Conservation (phyloP, 495 filamentous ascomycete genomes). For the Acidiella bohemica region DNA sequence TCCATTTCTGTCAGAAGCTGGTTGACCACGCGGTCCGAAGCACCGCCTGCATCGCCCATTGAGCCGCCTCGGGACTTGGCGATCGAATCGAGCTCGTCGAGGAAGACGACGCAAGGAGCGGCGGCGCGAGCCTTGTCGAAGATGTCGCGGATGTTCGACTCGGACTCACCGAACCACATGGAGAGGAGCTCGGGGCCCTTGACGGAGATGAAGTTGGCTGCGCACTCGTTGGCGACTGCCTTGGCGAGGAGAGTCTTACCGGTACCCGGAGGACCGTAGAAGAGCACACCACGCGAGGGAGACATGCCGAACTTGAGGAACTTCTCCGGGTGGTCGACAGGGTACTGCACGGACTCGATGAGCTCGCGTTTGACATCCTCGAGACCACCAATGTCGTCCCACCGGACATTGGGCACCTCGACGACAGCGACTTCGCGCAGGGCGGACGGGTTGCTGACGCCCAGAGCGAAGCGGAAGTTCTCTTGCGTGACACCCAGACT, state of each 20-base stretch:
- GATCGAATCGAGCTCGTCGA: conserved; percentile 97
- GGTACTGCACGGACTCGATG: conserved; percentile 97
- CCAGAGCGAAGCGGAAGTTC: conserved; percentile 97
- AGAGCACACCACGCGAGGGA: conserved; percentile 93
- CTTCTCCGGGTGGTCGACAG: conserved; percentile 97
- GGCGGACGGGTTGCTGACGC: conserved; percentile 95
- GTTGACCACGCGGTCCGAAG: conserved; percentile 98
- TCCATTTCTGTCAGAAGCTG: conserved; percentile 99
- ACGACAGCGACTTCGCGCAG: conserved; percentile 98
- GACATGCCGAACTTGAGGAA: conserved; percentile 99
- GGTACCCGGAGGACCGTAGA: conserved; percentile 97
- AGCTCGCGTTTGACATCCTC: conserved; percentile 99
- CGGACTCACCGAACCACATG: conserved; percentile 99
- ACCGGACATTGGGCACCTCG: conserved; percentile 96
- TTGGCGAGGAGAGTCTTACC: conserved; percentile 99
- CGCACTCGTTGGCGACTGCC: conserved; percentile 97
- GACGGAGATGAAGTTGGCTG: conserved; percentile 98
- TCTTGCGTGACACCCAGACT: conserved; percentile 98
- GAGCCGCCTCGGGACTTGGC: conserved; percentile 98
- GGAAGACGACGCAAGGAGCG: conserved; percentile 96
- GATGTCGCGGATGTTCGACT: conserved; percentile 99
- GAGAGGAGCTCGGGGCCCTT: conserved; percentile 96
- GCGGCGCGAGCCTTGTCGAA: conserved; percentile 99
- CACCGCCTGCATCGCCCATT: conserved; percentile 90
- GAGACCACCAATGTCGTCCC: conserved; percentile 98